Percentiles rank a stretch among this genome's conserved stretches.
These are phyloP conservation scores for Pistacia vera DNA, from an alignment of 345 rosid species.

Conservation along the genomic window DNA sequence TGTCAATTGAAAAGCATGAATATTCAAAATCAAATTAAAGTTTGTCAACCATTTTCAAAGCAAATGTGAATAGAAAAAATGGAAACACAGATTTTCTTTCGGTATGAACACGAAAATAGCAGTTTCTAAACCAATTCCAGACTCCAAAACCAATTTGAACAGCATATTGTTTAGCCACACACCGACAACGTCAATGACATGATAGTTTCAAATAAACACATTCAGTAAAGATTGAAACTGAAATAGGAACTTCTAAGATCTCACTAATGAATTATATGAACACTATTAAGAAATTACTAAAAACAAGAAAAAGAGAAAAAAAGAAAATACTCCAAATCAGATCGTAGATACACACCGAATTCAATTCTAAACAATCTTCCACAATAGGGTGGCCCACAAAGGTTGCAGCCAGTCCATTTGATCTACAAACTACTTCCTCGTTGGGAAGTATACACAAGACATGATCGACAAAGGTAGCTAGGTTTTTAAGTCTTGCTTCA, in stretches of 20 bases:
- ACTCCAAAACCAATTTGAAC: no score
- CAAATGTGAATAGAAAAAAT: neutral
- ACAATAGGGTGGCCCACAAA: constrained; percentile 89
- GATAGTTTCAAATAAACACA: no score
- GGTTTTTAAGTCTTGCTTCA: constrained; percentile 68
- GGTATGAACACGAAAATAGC: neutral
- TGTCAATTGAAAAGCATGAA: neutral
- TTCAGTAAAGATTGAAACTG: neutral
- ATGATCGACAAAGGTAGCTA: constrained; percentile 79
- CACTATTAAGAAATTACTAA: neutral
- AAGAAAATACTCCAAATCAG: neutral
- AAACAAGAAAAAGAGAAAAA: neutral
- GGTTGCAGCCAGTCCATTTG: constrained; percentile 70
- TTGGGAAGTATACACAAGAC: constrained; percentile 87
- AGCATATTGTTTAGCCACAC: no score
- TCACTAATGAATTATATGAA: neutral
- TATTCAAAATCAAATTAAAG: neutral
- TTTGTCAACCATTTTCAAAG: constrained; percentile 3
- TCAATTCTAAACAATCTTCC: constrained; percentile 69
- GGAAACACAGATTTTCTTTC: neutral
- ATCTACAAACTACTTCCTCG: constrained; percentile 65
- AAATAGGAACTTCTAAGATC: neutral
- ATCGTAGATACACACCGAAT: constrained; percentile 44
- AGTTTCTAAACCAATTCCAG: neutral
- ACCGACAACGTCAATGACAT: no score